Conservation (phyloP, 2,329 filamentous ascomycete species). For the Aureobasidium pullulans region DNA sequence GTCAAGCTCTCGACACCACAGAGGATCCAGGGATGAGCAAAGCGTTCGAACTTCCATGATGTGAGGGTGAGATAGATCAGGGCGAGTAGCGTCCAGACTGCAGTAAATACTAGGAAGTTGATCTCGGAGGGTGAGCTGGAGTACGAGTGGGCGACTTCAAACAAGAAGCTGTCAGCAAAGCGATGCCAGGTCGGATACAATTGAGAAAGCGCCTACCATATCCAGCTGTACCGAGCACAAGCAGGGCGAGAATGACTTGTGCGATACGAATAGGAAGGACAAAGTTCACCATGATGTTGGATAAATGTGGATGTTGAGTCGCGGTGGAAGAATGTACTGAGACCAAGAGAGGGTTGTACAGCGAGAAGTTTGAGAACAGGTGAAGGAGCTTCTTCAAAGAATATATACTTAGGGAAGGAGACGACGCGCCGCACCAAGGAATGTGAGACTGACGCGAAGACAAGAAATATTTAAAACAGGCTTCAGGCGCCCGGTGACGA, state of each 20-base stretch:
- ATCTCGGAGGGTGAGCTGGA: constrained; percentile 47
- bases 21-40: constrained; percentile 59
- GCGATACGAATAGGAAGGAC: constrained; percentile 47
- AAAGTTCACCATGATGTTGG: constrained; percentile 7
- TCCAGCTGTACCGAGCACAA: constrained; percentile 66
- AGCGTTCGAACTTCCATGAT: constrained; percentile 37
- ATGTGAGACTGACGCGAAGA: constrained; percentile 3
- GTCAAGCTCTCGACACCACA: constrained; percentile 64
- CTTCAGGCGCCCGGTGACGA: neutral
- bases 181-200: neutral
- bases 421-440: constrained; percentile 8
- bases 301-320: neutral
- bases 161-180: neutral
- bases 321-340: neutral
- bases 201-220: constrained; percentile 50
- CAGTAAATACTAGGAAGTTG: constrained; percentile 73
- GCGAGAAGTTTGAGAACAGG: neutral
- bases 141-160: constrained; percentile 41
- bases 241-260: constrained; percentile 61
- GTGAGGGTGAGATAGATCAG: constrained; percentile 63
- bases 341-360: neutral
- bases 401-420: constrained; percentile 4
- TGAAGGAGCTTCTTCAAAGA: neutral
- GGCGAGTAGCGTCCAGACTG: constrained; percentile 66
- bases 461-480: neutral